Percentiles rank a stretch among this genome's conserved stretches.
phyloP scores from a whole-genome alignment of 2,329 filamentous ascomycete species.

The Stagonosporopsis tanaceti region DNA sequence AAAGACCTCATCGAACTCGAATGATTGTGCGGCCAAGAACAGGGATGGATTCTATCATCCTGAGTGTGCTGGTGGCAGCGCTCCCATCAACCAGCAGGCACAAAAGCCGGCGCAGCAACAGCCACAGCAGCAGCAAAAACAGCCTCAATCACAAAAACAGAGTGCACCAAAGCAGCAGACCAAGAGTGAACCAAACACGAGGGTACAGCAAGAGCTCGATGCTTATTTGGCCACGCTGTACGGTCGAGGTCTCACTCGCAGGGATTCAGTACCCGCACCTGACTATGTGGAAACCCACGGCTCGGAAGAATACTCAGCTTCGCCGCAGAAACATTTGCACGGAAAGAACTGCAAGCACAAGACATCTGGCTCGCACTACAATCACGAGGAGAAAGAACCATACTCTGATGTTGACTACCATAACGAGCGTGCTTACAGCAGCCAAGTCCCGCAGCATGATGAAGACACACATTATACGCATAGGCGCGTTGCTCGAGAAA shows the following conservation, averaged over 20 bases:
- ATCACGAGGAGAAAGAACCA: slow-evolving; percentile 5
- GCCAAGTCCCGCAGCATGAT: slow-evolving; percentile 5
- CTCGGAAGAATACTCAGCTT: not conserved
- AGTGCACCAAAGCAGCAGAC: not conserved
- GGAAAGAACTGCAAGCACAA: slow-evolving; percentile 9
- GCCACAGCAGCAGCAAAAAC: not conserved
- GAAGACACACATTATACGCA: slow-evolving; percentile 2
- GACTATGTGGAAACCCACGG: not conserved
- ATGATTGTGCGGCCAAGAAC: not conserved
- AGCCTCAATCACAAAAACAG: not conserved
- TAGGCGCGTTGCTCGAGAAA: slow-evolving; percentile 12
- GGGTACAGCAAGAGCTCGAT: slow-evolving; percentile 27
- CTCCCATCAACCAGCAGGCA: not conserved
- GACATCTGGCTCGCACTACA: slow-evolving; percentile 1
- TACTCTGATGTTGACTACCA: slow-evolving; percentile 10
- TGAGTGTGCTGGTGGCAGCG: slow-evolving; percentile 1
- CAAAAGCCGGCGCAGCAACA: slow-evolving; percentile 3
- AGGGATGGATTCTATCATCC: not conserved
- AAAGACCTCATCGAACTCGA: slow-evolving; percentile 1
- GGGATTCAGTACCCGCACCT: not conserved
- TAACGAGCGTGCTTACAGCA: slow-evolving; percentile 9
- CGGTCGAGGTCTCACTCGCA: not conserved
- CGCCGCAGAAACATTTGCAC: not conserved
- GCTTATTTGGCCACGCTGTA: slow-evolving; percentile 26
- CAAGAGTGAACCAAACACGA: slow-evolving; percentile 11